Base-by-base conservation (phyloP, 2,329 filamentous ascomycete genomes). In the Hirsutella rhossiliensis region DNA sequence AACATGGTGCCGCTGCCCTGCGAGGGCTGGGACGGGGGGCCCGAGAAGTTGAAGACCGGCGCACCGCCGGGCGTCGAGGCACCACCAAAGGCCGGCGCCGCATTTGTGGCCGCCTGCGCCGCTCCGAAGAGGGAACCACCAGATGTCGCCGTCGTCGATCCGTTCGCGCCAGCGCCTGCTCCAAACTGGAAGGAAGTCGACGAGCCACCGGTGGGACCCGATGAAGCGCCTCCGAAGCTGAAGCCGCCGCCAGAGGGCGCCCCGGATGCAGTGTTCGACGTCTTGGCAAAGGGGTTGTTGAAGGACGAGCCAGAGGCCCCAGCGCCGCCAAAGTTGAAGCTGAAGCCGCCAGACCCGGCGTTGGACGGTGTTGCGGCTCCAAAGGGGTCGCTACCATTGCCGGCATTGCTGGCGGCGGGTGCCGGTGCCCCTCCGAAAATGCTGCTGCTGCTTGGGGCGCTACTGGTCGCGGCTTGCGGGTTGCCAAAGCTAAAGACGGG, bases 1-100 rank as follows among this genome's bases (percentile, higher is more conserved):
- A 63, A 63, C 42, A 53, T 46, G 40, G 54, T 51, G 48, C 58
- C 52, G 43, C 50, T 51, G 43, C 48, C 54, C 48, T 58, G 58
- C 44, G 55, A 46, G 38, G 59, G 54, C 41, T 55, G 52, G 40
- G 54, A 45, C 15, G 57, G 49, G 42, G 59, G 56, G 29, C 57
- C 61, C 20, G 62, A 59, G 46, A 71, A 69, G 55, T 55, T 68
- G 52, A 70, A 64, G 11, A 53, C 50, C 11, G 66, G 57, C 32
- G 61, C 51, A 34, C 55, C 55, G 44, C 55, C 48, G 12, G 58
- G 44, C 45, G 50, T 51, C 27, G 61, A 51, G 13, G 56, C 50
- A 40, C 55, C 52, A 36, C 60, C 61, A 50, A 66, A 64, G 9
- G 55, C 45, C 18, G 58, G 53, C 19, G 56, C 43, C 17, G 57